These are phyloP conservation scores for Zalaria obscura DNA, from an alignment of 2,329 filamentous ascomycete species.

Conservation along the genomic window DNA sequence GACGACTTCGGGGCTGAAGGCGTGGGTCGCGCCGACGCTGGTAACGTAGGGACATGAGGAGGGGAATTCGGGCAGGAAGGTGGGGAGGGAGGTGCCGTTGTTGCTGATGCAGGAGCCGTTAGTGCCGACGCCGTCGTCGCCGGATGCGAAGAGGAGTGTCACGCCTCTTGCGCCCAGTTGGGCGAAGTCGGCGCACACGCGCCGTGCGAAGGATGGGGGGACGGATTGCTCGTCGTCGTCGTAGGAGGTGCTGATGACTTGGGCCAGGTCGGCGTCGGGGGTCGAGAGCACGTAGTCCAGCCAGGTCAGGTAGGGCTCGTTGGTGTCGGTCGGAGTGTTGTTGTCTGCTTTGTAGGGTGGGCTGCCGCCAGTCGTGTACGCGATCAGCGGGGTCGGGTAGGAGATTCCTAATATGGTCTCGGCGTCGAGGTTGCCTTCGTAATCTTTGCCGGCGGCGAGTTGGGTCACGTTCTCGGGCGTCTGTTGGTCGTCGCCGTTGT, in stretches of 20 bases:
- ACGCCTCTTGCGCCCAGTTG: conserved; percentile 55
- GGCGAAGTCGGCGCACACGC: conserved; percentile 49
- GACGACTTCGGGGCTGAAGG: conserved; percentile 29
- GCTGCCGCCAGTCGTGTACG: conserved; percentile 46
- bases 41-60: conserved; percentile 34
- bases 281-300: conserved; percentile 44
- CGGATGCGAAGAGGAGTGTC: conserved; percentile 47
- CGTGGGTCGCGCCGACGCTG: conserved; percentile 29
- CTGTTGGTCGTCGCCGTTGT: conserved; percentile 37
- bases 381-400: conserved; percentile 38
- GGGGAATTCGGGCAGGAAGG: conserved; percentile 32
- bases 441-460: conserved; percentile 16
- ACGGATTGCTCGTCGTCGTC: conserved; percentile 53
- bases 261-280: conserved; percentile 38
- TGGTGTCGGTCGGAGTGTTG: conserved; percentile 35
- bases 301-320: conserved; percentile 56
- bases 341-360: conserved; percentile 38
- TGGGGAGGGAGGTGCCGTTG: conserved; percentile 27
- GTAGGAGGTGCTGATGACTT: conserved; percentile 51
- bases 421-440: conserved; percentile 51
- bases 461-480: conserved; percentile 10
- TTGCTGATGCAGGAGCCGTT: conserved; percentile 35
- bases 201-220: conserved; percentile 43
- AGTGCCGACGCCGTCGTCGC: conserved; percentile 44
- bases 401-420: conserved; percentile 45